These are phyloP conservation scores for Crucibulum laeve DNA, from an alignment of 768 basidiomycete species.

Conservation along the genomic window DNA sequence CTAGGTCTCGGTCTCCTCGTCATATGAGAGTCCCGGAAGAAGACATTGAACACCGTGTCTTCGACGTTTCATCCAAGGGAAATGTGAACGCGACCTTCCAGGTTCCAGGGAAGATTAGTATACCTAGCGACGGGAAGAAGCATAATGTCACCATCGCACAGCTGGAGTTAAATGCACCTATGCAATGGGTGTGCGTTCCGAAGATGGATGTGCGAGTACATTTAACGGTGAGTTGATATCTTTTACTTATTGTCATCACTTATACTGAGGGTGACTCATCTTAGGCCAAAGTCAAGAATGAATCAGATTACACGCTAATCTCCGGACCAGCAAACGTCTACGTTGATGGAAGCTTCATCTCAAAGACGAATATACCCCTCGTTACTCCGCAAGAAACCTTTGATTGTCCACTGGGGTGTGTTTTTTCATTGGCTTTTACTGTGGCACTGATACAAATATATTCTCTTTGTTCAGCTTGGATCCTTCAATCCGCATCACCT, in stretches of 20 bases:
- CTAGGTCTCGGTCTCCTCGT: too few species aligned
- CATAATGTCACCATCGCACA: conserved; percentile 32
- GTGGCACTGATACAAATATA: neutral
- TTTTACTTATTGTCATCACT: neutral
- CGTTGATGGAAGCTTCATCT: conserved; percentile 46
- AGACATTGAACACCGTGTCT: neutral
- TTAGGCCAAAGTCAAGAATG: conserved; percentile 43
- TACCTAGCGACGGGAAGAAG: conserved; percentile 25
- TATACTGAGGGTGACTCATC: neutral
- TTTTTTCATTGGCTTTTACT: neutral
- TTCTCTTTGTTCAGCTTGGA: conserved; percentile 23
- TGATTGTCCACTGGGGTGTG: conserved; percentile 35
- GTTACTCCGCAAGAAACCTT: conserved; percentile 32
- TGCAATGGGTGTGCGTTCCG: conserved; percentile 29
- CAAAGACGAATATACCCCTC: conserved; percentile 30
- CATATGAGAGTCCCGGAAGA: too few species aligned
- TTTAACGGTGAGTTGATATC: conserved; percentile 16
- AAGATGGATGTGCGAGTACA: conserved; percentile 23
- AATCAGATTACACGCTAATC: conserved; percentile 42
- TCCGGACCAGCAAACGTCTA: conserved; percentile 40
- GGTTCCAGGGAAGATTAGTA: conserved; percentile 27
- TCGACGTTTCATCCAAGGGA: conserved; percentile 19
- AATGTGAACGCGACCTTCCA: conserved; percentile 27
- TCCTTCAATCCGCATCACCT: conserved; percentile 34
- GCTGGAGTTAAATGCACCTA: conserved; percentile 21